Evolutionary conservation across 768 basidiomycete genomes (phyloP).

Genomic region (Neoboletus subvelutipes): DNA sequence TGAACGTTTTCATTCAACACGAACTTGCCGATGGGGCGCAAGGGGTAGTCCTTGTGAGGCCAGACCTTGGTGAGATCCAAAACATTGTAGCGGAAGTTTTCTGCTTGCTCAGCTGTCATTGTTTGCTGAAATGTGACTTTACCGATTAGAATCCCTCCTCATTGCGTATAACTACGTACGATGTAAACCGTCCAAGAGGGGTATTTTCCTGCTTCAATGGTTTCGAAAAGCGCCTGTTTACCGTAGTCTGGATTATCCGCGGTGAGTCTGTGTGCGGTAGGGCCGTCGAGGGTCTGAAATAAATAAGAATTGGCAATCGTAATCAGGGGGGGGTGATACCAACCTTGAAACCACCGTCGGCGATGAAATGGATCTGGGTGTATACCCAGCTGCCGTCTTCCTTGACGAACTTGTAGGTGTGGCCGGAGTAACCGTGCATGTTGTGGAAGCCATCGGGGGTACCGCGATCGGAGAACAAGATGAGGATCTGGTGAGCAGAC

Average conservation of each 20-base stretch:
- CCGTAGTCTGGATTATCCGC: conserved; percentile 86
- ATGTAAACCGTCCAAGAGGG: conserved; percentile 90
- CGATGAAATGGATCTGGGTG: conserved; percentile 79
- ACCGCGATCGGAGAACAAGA: conserved; percentile 92
- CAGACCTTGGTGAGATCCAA: conserved; percentile 91
- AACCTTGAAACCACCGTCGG: conserved; percentile 82
- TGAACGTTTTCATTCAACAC: conserved; percentile 74
- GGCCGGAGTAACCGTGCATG: conserved; percentile 91
- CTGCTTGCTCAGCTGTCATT: conserved; percentile 90
- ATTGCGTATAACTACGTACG: conserved; percentile 40
- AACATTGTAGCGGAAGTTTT: conserved; percentile 86
- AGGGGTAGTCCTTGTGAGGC: conserved; percentile 86
- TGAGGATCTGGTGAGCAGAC: conserved; percentile 86
- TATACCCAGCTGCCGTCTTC: conserved; percentile 82
- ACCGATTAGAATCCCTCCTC: background rate
- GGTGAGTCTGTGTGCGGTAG: conserved; percentile 61
- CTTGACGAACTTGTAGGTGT: conserved; percentile 89
- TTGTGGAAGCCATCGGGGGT: conserved; percentile 88
- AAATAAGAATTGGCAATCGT: background rate
- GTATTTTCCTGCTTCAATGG: conserved; percentile 77
- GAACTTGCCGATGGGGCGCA: conserved; percentile 84
- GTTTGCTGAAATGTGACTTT: conserved; percentile 59
- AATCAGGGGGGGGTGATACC: background rate
- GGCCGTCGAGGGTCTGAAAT: conserved; percentile 65
- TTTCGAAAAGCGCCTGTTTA: conserved; percentile 71